Conservation (phyloP, 2,329 filamentous ascomycete species). For the Fusarium nematophilum region DNA sequence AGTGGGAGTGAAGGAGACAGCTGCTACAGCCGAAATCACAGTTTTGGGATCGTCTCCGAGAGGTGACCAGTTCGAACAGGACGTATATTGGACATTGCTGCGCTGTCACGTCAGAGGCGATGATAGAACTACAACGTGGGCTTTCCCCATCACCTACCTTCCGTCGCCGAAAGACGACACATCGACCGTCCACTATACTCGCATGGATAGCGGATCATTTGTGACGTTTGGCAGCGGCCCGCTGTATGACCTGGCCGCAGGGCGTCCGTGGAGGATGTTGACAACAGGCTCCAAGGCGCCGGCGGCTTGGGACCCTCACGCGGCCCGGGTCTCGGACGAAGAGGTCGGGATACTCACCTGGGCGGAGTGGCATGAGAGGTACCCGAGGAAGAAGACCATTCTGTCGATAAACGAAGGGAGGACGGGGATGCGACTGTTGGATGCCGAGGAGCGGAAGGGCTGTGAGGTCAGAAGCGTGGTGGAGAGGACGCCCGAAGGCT, state of each 20-base stretch:
- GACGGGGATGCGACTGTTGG: neutral
- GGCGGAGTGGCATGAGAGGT: neutral
- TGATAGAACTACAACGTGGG: constrained; percentile 1
- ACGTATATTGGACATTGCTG: neutral
- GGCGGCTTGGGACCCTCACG: neutral
- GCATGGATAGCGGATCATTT: neutral
- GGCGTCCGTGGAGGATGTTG: neutral
- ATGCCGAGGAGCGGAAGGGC: constrained; percentile 1
- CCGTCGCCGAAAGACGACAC: neutral
- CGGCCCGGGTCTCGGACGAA: neutral
- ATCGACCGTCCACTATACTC: neutral
- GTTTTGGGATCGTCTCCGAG: neutral
- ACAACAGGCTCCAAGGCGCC: neutral
- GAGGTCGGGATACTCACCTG: neutral
- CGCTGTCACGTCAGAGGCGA: neutral
- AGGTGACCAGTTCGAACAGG: neutral
- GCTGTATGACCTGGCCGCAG: neutral
- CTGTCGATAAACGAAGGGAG: neutral
- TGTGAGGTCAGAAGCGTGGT: neutral
- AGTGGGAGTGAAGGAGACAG: neutral
- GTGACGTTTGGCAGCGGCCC: neutral
- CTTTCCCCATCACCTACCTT: neutral
- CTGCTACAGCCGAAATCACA: neutral
- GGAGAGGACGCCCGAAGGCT: constrained; percentile 4
- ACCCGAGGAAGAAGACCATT: neutral